Conservation (phyloP, 1,284 basidiomycete species). For the Apiotrichum sp. region DNA sequence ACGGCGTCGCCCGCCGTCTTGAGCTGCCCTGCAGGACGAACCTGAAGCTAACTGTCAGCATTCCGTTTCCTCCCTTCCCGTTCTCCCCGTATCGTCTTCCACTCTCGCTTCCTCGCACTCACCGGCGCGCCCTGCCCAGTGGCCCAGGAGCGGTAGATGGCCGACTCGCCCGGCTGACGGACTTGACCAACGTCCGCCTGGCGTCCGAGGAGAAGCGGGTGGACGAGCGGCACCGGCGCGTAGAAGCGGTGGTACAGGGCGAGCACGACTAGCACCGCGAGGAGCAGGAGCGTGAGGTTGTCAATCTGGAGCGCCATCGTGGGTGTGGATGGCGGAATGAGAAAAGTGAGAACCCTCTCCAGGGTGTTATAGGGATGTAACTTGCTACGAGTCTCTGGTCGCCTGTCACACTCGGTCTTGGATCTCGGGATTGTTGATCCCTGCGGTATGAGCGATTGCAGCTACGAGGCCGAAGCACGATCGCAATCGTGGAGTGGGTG, state of each 20-base stretch:
- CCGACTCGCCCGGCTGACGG: constrained; percentile 38
- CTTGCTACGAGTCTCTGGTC: no score
- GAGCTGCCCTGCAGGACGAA: constrained; percentile 38
- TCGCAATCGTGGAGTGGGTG: no score
- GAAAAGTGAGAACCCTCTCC: no score
- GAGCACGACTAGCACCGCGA: constrained; percentile 28
- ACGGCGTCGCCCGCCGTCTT: constrained; percentile 38
- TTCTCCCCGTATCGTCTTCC: no score
- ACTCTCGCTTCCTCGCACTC: constrained; percentile 5
- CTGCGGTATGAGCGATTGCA: no score
- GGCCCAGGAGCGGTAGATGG: constrained; percentile 43
- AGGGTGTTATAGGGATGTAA: no score
- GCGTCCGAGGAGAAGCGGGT: constrained; percentile 44
- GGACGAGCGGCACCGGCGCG: constrained; percentile 39
- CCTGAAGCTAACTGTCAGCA: constrained; percentile 28
- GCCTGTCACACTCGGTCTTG: no score
- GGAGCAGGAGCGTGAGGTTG: constrained; percentile 40
- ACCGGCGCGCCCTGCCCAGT: constrained; percentile 46
- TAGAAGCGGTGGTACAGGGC: constrained; percentile 40
- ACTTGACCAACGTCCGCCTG: constrained; percentile 41
- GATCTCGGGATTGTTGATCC: no score
- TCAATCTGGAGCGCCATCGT: constrained; percentile 30
- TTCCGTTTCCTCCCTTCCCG: not conserved
- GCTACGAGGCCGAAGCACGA: no score
- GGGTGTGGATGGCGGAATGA: not conserved